Evolutionary conservation across 495 filamentous ascomycete species (phyloP), one percentile per base, ranked within the genome.

Genomic region (Penicillium salamii): DNA sequence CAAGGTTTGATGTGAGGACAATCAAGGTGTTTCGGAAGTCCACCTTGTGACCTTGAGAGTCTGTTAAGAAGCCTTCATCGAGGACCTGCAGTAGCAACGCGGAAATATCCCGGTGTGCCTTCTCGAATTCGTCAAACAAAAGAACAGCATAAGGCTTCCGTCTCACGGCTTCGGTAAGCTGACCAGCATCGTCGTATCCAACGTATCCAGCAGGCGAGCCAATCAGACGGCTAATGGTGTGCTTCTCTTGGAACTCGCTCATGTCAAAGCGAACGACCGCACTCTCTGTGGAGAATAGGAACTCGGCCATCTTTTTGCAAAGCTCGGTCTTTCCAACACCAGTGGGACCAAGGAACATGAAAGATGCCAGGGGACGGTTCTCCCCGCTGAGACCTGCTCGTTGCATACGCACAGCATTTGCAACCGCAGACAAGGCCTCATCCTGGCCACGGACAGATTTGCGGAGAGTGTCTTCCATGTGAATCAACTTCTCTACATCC

Each of bases 291-390:
- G 87, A 91, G 68, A 98, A 98, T 18, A 98, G 73, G 76, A 96
- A 96, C 51, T 78, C 77, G 38, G 92, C 93, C 62, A 98, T 86
- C 55, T 91, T 91, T 78, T 98, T 98, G 78, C 91, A 96, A 5
- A 97, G 79, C 56, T 97, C 93, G 2, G 92, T 98, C 68, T 98
- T 98, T 42, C 93, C 93, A 23, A 97, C 92, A 55, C 93, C 92
- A 12, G 93, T 98, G 6, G 93, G 93, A 0, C 93, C 93, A 14
- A 97, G 79, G 77, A 97, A 97, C 87, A 97, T 96, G 78, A 97
- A 97, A 5, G 85, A 90, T 2, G 92, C 93, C 7, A 95, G 73
- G 1, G 93, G 92, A 1, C 92, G 83, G 58, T 96, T 95, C 52
- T 96, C 90, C 18, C 89, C 89, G 54, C 85, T 91, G 24, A 97